phyloP scores from a whole-genome alignment of 345 rosid species.

The Bruguiera parviflora region DNA sequence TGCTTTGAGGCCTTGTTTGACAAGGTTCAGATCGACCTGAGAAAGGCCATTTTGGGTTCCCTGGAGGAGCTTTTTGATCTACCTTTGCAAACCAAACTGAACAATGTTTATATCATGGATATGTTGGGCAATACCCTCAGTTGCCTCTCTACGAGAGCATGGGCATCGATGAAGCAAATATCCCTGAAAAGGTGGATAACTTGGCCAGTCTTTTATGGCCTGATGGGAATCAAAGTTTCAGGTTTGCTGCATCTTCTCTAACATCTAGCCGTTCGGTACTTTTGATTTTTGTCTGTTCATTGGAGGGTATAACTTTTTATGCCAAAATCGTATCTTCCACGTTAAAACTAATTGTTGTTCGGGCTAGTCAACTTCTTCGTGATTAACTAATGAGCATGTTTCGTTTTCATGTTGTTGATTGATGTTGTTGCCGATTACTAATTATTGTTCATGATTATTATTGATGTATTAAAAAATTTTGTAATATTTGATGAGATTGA shows the following conservation, averaged over 20 bases:
- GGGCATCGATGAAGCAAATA: constrained; percentile 32
- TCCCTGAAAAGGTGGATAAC: constrained; percentile 3
- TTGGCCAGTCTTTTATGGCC: constrained; percentile 37
- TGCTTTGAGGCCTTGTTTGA: constrained; percentile 36
- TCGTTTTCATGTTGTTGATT: too few species aligned
- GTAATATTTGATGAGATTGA: too few species aligned
- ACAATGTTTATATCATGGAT: constrained; percentile 38
- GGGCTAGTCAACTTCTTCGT: too few species aligned
- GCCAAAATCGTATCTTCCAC: too few species aligned
- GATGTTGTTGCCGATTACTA: too few species aligned
- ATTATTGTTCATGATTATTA: too few species aligned
- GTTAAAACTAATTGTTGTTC: too few species aligned
- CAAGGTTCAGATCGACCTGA: constrained; percentile 17
- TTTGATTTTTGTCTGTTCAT: too few species aligned
- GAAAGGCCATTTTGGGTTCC: constrained; percentile 15
- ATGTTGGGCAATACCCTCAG: constrained; percentile 27
- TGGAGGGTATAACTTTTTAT: too few species aligned
- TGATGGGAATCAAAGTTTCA: constrained; percentile 30
- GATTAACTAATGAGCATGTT: too few species aligned
- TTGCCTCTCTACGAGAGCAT: constrained; percentile 38
- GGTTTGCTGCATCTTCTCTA: constrained; percentile 13
- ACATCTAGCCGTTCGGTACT: too few species aligned
- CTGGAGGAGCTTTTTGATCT: constrained; percentile 32
- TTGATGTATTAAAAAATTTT: too few species aligned
- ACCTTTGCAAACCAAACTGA: constrained; percentile 25